Conservation (phyloP, 495 filamentous ascomycete genomes). For the Hyaloscypha variabilis region DNA sequence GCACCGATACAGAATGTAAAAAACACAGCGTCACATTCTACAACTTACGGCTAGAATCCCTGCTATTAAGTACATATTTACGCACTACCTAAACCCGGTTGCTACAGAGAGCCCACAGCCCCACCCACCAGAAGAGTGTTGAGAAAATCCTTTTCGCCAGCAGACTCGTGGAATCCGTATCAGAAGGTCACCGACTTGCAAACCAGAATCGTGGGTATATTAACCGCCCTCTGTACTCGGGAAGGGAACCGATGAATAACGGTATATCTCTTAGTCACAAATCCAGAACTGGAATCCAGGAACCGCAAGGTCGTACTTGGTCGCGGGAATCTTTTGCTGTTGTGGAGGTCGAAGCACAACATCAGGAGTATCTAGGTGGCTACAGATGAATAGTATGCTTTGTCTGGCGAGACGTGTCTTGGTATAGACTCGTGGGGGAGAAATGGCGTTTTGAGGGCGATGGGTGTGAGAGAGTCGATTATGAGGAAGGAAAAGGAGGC, state of each 20-base stretch:
- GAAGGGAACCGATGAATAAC: conserved; percentile 54
- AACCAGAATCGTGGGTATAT: conserved; percentile 64
- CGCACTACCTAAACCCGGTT: conserved; percentile 47
- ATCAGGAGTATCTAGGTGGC: conserved; percentile 73
- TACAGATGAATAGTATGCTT: conserved; percentile 67
- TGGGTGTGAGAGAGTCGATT: not conserved
- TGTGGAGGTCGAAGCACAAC: conserved; percentile 82
- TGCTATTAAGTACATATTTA: conserved; percentile 70
- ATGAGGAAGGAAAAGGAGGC: not conserved
- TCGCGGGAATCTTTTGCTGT: conserved; percentile 63
- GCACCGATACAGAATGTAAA: too few species aligned
- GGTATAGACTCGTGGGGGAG: conserved; percentile 31
- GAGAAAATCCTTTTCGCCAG: conserved; percentile 66
- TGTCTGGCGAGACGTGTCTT: conserved; percentile 44
- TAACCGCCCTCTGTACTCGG: conserved; percentile 57
- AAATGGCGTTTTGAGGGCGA: conserved; percentile 2
- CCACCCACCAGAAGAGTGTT: conserved; percentile 64
- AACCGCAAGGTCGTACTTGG: conserved; percentile 62
- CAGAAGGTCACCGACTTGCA: conserved; percentile 68
- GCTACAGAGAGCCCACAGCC: conserved; percentile 47
- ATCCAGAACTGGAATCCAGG: conserved; percentile 58
- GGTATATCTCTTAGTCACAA: conserved; percentile 60
- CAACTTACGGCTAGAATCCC: conserved; percentile 74
- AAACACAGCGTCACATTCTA: too few species aligned
- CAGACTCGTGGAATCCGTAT: conserved; percentile 64